Evolutionary conservation across 345 rosid species (phyloP).

Genomic region (Corchorus olitorius): DNA sequence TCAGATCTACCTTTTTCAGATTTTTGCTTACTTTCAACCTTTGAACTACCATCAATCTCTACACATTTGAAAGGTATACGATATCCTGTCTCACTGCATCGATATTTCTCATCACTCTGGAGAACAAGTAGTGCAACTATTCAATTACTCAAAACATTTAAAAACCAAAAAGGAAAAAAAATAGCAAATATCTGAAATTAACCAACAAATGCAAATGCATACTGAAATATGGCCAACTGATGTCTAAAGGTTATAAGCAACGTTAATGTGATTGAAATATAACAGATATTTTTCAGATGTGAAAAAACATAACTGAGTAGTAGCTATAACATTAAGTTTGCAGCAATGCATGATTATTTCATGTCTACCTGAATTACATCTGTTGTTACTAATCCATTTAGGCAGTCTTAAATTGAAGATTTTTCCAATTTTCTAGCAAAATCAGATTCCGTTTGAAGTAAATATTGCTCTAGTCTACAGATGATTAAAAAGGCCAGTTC

Average conservation of each 20-base stretch:
- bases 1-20: conserved; percentile 40
- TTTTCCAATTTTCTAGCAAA: neutral
- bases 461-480: neutral
- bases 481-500: neutral
- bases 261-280: neutral
- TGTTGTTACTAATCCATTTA: neutral
- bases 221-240: neutral
- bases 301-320: neutral
- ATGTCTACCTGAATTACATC: neutral
- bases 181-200: neutral
- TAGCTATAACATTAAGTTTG: neutral
- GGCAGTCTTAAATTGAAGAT: neutral
- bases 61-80: conserved; percentile 84
- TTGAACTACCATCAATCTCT: conserved; percentile 35
- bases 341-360: neutral
- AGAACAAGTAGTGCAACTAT: conserved; percentile 12
- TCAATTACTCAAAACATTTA: conserved; percentile 18
- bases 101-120: conserved; percentile 70
- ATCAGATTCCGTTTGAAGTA: neutral
- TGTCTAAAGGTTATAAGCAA: neutral
- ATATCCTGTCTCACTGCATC: conserved; percentile 95
- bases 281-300: neutral
- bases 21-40: conserved; percentile 34
- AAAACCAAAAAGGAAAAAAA: neutral
- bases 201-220: conserved; percentile 1